Base-by-base conservation (phyloP, 179 eudicot species). In the Spergularia azorica region DNA sequence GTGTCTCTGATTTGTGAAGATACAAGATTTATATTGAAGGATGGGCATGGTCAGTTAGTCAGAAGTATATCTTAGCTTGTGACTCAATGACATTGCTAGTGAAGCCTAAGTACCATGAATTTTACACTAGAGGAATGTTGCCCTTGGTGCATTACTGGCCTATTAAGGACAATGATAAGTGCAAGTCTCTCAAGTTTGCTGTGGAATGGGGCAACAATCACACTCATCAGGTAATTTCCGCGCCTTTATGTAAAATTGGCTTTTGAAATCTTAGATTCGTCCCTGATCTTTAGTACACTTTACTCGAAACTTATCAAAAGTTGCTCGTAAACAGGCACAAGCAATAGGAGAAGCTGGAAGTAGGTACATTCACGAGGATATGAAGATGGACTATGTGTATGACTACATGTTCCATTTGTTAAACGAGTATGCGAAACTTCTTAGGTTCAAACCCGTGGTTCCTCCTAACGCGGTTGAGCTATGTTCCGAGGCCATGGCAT, bases 1-100 rank as follows among this genome's bases (percentile, higher is more conserved):
- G 18, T 13, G n/a, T 17, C 2, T 7, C 3, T 41, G 5, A 41
- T 43, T 57, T 6, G 11, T 67, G 17, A 69, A 90, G 95, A 73
- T 90, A 90, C 77, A 90, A 89, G 81, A 88, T 90, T 8, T 90
- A 90, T 12, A 84, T 89, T 18, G 92, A 90, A 85, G 95, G 95
- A 80, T 85, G 87, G 89, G 95, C 91, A 63, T 90, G 92, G 95
- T 90, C 95, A 1, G 95, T 90, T 21, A 90, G 95, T 63, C 88
- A 89, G 36, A 90, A 87, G 71, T 90, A 87, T 63, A 90, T 90
- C 26, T 60, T 90, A 63, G 92, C 89, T 2, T 90, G 95, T 72
- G 81, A 90, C 73, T 90, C 95, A 0, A 85, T 88, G 74, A 84
- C 91, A 17, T 81, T 90, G 76, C 60, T 82, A 66, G 80, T 89